Percentiles rank a stretch among this genome's conserved stretches.
Conservation (phyloP, 148 eudicot genomes). For the Beta vulgaris region DNA sequence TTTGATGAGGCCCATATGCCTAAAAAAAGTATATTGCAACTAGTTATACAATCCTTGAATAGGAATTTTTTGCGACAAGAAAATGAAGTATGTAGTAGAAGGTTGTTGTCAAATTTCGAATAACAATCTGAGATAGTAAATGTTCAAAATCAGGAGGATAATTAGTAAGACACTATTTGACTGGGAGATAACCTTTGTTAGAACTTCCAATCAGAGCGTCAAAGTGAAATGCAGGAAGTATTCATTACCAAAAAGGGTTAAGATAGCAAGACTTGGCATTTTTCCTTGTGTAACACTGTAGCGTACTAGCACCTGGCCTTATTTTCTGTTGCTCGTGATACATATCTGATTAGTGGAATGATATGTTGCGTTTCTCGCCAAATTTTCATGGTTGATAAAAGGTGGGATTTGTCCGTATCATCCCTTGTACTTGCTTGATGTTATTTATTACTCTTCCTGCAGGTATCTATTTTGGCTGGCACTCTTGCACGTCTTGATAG, state of each 20-base stretch:
- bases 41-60: too few species aligned
- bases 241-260: neutral
- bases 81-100: too few species aligned
- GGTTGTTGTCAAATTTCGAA: too few species aligned
- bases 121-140: too few species aligned
- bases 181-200: too few species aligned
- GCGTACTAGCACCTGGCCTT: neutral
- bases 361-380: neutral
- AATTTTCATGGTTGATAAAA: neutral
- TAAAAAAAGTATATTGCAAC: too few species aligned
- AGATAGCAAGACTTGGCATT: neutral
- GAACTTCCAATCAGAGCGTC: neutral
- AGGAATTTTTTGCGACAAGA: too few species aligned
- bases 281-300: too few species aligned
- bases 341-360: neutral
- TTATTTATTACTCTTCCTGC: constrained; percentile 25
- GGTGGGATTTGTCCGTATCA: neutral
- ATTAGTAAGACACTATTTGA: neutral
- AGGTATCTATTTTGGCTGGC: constrained; percentile 98
- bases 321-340: neutral
- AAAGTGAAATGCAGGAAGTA: neutral
- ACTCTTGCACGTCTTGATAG: constrained; percentile 98
- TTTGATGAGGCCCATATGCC: too few species aligned
- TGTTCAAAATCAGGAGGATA: neutral
- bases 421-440: neutral